Evolutionary conservation across 2,329 filamentous ascomycete genomes (phyloP).

Genomic region (Verticillium isaacii): DNA sequence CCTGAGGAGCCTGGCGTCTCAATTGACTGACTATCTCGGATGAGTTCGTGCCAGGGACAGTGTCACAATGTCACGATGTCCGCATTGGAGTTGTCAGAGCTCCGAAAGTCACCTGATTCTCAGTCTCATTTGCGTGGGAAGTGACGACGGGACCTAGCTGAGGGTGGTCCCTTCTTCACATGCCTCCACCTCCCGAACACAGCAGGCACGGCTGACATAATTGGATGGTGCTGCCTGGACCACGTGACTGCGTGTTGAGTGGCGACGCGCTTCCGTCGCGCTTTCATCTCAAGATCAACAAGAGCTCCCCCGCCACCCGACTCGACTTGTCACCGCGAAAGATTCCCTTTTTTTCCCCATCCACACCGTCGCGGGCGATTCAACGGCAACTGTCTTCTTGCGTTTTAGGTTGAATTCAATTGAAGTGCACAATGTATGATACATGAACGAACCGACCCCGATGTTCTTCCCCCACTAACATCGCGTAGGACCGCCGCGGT

Average conservation of each 20-base stretch:
- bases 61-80: too few relatives aligned
- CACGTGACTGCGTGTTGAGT: not conserved
- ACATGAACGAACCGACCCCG: not conserved
- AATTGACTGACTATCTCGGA: not conserved
- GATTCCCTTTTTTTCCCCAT: not conserved
- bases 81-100: too few relatives aligned
- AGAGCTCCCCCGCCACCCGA: not conserved
- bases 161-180: not conserved
- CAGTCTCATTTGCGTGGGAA: not conserved
- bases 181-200: not conserved
- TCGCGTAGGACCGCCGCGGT: constrained; percentile 6
- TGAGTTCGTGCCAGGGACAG: not conserved
- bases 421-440: constrained; percentile 7
- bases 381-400: not conserved
- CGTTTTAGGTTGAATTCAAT: not conserved
- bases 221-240: not conserved
- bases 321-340: not conserved
- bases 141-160: not conserved
- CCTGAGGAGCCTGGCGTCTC: not conserved
- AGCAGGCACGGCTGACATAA: not conserved
- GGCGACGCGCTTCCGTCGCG: not conserved
- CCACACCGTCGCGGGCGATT: not conserved
- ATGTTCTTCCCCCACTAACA: constrained; percentile 2
- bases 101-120: not conserved
- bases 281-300: not conserved